Evolutionary conservation across 148 eudicot species (phyloP), one percentile per base, ranked within the genome.

Genomic region (Rhododendron vialii): DNA sequence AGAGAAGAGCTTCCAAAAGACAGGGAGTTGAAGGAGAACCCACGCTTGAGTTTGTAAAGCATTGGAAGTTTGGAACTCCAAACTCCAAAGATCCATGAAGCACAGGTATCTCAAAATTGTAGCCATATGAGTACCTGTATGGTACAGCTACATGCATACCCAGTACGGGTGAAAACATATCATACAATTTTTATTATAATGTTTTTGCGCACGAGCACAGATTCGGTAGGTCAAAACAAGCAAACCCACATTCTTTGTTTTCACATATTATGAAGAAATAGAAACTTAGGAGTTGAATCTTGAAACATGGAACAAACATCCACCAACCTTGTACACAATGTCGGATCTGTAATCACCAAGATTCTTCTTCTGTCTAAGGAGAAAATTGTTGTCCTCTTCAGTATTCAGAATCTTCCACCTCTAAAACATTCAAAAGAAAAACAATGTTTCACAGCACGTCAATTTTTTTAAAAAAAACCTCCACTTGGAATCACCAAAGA

Each of bases 331-430:
- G n/a, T 80, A 85, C 33, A 90, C 50, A 65, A 90, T 86, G 22
- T 87, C 88, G 67, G 91, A 89, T 24, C 89, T 84, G 85, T 81
- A 90, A 76, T 88, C 85, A 28, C 81, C 55, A 28, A 69, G 83
- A 86, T 81, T 88, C 85, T 90, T 84, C 51, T 89, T 89, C 81
- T 90, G 84, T 51, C 79, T 88, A 75, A 50, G 55, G 50, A 88
- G 86, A 53, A 78, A 80, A 2, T 81, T 55, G 1, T 24, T 83
- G 61, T 89, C 88, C n/a, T 89, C 86, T 20, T 73, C 86, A 45
- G 79, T 55, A 38, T 77, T 48, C 26, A 71, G 36, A 84, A 84
- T 48, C 77, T 84, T 65, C 86, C 78, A 84, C 50, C 47, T 65
- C 77, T 84, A 57, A 69, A 84, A 47, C 47, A 84, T 43, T 9